These are phyloP conservation scores for Lactarius deliciosus DNA, from an alignment of 768 basidiomycete species.

Conservation along the genomic window DNA sequence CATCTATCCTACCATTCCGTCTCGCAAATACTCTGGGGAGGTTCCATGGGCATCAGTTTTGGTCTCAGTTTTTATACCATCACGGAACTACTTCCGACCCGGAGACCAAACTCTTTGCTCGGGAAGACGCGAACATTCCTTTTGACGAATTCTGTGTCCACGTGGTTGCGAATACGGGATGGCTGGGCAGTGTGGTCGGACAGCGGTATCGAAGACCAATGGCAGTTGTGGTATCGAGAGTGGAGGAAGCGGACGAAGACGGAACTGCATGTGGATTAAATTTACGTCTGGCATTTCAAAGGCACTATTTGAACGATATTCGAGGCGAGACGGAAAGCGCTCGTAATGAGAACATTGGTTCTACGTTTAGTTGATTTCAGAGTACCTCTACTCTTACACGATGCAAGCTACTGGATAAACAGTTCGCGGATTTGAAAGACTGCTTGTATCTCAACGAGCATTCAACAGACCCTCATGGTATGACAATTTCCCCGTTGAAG, in stretches of 20 bases:
- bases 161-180: constrained; percentile 72
- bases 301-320: neutral
- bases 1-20: constrained; percentile 71
- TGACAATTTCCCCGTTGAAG: neutral
- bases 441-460: neutral
- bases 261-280: constrained; percentile 13
- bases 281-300: neutral
- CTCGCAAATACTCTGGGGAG: constrained; percentile 75
- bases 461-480: too few relatives aligned
- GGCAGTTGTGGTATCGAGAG: constrained; percentile 59
- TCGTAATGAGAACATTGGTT: neutral
- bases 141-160: constrained; percentile 55
- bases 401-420: neutral
- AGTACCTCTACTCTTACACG: neutral
- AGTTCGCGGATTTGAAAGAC: neutral
- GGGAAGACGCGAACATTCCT: constrained; percentile 50
- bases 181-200: constrained; percentile 82
- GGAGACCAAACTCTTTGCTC: constrained; percentile 51
- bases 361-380: neutral
- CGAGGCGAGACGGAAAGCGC: neutral
- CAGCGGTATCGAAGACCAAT: constrained; percentile 73
- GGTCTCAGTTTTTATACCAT: constrained; percentile 56
- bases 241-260: constrained; percentile 47
- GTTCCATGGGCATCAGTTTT: constrained; percentile 57
- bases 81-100: constrained; percentile 57